Evolutionary conservation across 441 rosid species (phyloP).

Genomic region (Raphanus hybrid): DNA sequence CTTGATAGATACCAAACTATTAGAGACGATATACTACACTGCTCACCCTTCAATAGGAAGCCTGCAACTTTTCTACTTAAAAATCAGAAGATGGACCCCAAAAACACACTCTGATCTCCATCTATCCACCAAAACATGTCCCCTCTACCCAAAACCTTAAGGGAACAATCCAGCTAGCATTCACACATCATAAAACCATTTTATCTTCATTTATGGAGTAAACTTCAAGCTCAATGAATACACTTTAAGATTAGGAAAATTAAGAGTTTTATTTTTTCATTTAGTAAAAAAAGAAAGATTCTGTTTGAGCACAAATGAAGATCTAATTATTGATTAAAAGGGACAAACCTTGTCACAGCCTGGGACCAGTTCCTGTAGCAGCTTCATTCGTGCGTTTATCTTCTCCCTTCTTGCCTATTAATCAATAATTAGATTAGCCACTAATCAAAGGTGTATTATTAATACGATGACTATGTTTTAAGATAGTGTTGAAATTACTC

Average conservation of each 20-base stretch:
- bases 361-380: conserved; percentile 71
- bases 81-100: conserved; percentile 51
- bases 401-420: conserved; percentile 67
- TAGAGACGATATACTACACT: conserved; percentile 45
- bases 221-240: conserved; percentile 37
- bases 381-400: conserved; percentile 71
- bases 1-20: conserved; percentile 56
- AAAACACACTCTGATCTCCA: conserved; percentile 32
- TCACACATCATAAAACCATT: conserved; percentile 31
- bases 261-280: conserved; percentile 1
- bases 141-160: conserved; percentile 39
- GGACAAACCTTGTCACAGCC: conserved; percentile 59
- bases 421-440: neutral
- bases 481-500: conserved; percentile 53
- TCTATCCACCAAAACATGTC: conserved; percentile 46
- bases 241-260: conserved; percentile 20
- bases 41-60: conserved; percentile 24
- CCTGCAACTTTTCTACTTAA: conserved; percentile 38
- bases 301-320: conserved; percentile 32
- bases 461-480: too few species aligned
- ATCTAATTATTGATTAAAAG: conserved; percentile 46
- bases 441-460: too few species aligned
- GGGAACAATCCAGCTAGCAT: conserved; percentile 56
- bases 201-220: conserved; percentile 28
- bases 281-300: conserved; percentile 28